These are phyloP conservation scores for Phytophthora hibernalis DNA, from an alignment of 352 stramenopile genomes.

Conservation along the genomic window DNA sequence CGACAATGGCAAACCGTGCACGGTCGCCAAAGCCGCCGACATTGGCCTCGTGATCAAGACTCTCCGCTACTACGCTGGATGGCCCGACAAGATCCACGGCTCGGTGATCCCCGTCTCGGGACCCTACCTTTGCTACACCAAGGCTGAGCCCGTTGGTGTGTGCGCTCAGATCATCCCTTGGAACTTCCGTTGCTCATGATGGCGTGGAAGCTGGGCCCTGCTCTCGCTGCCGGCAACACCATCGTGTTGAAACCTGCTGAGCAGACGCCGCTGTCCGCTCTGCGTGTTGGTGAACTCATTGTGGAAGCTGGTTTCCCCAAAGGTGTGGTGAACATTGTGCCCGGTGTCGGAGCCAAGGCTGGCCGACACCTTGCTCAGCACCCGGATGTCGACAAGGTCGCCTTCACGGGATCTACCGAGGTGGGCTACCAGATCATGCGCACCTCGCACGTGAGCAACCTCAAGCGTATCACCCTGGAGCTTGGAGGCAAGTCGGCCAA, in stretches of 20 bases:
- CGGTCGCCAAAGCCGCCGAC: constrained; percentile 87
- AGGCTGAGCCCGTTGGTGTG: constrained; percentile 86
- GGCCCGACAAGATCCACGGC: constrained; percentile 70
- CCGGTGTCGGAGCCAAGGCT: constrained; percentile 50
- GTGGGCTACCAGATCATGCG: too few species aligned
- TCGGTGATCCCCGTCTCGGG: constrained; percentile 65
- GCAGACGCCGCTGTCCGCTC: constrained; percentile 92
- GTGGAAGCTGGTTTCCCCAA: constrained; percentile 75
- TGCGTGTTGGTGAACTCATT: constrained; percentile 87
- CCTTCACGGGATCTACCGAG: constrained; percentile 72
- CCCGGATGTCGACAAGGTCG: constrained; percentile 53
- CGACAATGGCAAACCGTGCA: constrained; percentile 94
- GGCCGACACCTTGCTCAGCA: constrained; percentile 48
- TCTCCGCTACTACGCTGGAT: constrained; percentile 93
- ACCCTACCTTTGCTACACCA: constrained; percentile 68
- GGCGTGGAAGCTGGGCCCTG: constrained; percentile 91
- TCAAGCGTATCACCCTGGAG: constrained; percentile 79
- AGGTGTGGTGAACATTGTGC: constrained; percentile 87
- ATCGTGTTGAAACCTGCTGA: constrained; percentile 95
- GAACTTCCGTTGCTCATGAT: constrained; percentile 96
- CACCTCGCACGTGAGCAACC: too few species aligned
- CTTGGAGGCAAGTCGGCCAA: constrained; percentile 79
- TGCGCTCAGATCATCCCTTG: constrained; percentile 55
- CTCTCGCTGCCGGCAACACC: constrained; percentile 92
- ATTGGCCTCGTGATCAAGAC: constrained; percentile 78